phyloP scores from a whole-genome alignment of 805 yeast genomes.

The Schwanniomyces yamadae region DNA sequence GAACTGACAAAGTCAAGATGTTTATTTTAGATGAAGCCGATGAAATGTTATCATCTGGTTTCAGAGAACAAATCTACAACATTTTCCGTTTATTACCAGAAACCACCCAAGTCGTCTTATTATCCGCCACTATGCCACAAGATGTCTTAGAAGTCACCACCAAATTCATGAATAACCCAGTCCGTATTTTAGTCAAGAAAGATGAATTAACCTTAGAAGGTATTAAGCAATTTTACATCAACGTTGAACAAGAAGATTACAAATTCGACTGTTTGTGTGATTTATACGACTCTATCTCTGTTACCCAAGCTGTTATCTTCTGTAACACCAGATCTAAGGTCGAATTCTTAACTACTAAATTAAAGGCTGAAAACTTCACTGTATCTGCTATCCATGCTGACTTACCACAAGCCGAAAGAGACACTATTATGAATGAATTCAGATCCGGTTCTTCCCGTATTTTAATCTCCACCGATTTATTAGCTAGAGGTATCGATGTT shows the following conservation, averaged over 20 bases:
- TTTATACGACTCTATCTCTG: constrained; percentile 89
- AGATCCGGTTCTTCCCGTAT: constrained; percentile 93
- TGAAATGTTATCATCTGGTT: constrained; percentile 91
- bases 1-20: constrained; percentile 84
- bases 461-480: constrained; percentile 88
- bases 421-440: constrained; percentile 92
- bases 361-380: constrained; percentile 80
- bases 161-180: constrained; percentile 93
- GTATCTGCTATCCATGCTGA: constrained; percentile 96
- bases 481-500: constrained; percentile 98
- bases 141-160: constrained; percentile 89
- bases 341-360: constrained; percentile 77
- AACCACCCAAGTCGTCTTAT: constrained; percentile 89
- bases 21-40: constrained; percentile 97
- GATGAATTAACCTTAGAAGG: constrained; percentile 96
- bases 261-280: constrained; percentile 94
- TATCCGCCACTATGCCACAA: constrained; percentile 91
- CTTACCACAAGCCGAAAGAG: constrained; percentile 90
- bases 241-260: constrained; percentile 91
- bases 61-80: constrained; percentile 93
- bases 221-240: constrained; percentile 86
- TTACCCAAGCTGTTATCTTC: constrained; percentile 96
- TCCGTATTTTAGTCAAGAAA: constrained; percentile 88
- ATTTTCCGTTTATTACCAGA: constrained; percentile 86
- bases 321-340: constrained; percentile 96